Conservation (phyloP, 2,329 filamentous ascomycete species). For the Paracorniculantispora psalliotae region DNA sequence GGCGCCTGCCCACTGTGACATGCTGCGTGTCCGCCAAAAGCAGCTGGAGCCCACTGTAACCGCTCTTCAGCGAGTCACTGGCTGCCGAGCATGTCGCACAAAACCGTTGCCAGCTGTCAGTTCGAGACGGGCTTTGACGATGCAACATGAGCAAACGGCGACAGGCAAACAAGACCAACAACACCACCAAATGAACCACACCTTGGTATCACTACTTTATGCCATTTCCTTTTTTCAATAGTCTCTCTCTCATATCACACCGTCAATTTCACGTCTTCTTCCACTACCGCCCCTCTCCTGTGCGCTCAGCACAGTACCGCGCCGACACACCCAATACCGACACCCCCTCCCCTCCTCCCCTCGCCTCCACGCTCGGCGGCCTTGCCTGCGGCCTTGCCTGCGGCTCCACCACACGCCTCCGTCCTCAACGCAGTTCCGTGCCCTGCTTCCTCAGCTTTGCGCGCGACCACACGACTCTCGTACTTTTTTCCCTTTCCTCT, state of each 20-base stretch:
- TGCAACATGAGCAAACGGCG: neutral
- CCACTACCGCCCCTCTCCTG: neutral
- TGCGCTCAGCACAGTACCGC: conserved; percentile 5
- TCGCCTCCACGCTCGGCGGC: neutral
- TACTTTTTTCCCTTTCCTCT: no score
- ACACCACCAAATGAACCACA: neutral
- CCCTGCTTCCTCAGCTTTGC: conserved; percentile 15
- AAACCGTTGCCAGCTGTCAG: no score
- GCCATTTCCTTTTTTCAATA: neutral
- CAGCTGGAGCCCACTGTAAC: neutral
- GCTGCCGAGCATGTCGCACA: neutral
- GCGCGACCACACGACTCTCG: neutral
- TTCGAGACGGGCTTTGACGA: no score
- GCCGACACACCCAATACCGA: neutral
- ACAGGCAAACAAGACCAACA: neutral
- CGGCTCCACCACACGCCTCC: conserved; percentile 5
- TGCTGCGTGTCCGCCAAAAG: no score
- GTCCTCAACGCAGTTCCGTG: conserved; percentile 13
- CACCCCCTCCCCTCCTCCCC: neutral
- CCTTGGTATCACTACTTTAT: neutral
- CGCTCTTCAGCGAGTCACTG: neutral
- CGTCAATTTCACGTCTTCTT: neutral
- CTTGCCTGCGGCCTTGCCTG: neutral
- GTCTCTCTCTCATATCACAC: neutral
- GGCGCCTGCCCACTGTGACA: neutral